A percentile compares a stretch with the other conserved stretches of the same genome.
phyloP scores from a whole-genome alignment of 768 basidiomycete genomes.

The Clavulina sp. region DNA sequence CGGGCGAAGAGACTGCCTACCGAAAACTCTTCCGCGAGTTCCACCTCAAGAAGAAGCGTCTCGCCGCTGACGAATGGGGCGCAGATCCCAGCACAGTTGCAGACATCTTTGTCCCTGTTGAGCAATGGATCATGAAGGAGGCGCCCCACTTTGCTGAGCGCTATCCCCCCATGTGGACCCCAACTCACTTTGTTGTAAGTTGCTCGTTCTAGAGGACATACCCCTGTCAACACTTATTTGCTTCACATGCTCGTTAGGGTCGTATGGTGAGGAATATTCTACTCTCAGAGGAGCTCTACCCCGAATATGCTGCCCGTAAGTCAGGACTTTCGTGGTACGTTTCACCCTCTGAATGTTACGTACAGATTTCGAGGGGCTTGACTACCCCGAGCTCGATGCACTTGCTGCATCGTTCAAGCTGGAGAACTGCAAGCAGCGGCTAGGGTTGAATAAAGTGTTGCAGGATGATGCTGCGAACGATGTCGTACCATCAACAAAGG shows the following conservation, averaged over 20 bases:
- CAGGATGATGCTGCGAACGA: constrained; percentile 1
- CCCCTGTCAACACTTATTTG: not conserved
- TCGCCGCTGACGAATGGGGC: constrained; percentile 67
- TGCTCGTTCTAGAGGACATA: not conserved
- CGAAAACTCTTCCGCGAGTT: constrained; percentile 50
- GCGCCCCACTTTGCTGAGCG: too few relatives aligned
- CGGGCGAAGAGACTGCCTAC: constrained; percentile 51
- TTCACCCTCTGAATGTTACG: constrained; percentile 15
- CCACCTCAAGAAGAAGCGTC: constrained; percentile 58
- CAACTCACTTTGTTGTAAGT: not conserved
- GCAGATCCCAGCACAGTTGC: constrained; percentile 41
- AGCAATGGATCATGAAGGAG: constrained; percentile 26
- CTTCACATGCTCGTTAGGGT: not conserved
- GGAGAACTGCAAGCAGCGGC: constrained; percentile 48
- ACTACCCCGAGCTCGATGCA: constrained; percentile 38
- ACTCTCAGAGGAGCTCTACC: constrained; percentile 49
- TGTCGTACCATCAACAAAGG: too few relatives aligned
- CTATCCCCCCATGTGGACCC: constrained; percentile 51
- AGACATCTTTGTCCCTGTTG: constrained; percentile 44
- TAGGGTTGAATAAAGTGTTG: constrained; percentile 36
- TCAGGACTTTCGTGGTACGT: constrained; percentile 38
- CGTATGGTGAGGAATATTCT: constrained; percentile 50
- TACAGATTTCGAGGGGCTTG: constrained; percentile 17
- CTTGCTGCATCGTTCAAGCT: constrained; percentile 63
- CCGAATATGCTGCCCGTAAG: constrained; percentile 40